Evolutionary conservation across 441 rosid genomes (phyloP).

Genomic region (Iberis amara): DNA sequence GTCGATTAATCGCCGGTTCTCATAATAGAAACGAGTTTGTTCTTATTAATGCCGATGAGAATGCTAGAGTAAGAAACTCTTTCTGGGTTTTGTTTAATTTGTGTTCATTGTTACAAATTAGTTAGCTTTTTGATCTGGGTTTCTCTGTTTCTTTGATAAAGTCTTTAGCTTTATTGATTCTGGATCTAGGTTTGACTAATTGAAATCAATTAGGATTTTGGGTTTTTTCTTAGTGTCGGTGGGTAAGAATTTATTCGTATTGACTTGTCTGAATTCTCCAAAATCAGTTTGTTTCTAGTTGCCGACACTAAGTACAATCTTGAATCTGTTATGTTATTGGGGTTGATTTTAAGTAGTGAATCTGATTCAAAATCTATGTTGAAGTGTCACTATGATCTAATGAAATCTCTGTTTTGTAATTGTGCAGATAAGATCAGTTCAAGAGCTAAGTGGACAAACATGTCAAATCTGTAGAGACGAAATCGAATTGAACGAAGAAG

Average conservation of each 20-base stretch:
- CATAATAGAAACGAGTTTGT: slow-evolving; percentile 92
- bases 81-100: too few species aligned
- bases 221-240: slow-evolving; percentile 30
- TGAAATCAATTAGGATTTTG: slow-evolving; percentile 19
- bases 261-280: too few species aligned
- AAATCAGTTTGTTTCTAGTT: too few species aligned
- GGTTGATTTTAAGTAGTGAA: too few species aligned
- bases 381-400: too few species aligned
- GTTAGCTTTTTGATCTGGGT: slow-evolving; percentile 21
- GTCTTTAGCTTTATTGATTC: slow-evolving; percentile 16
- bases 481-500: slow-evolving; percentile 59
- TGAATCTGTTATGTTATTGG: too few species aligned
- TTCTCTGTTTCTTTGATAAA: slow-evolving; percentile 25
- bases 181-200: slow-evolving; percentile 28
- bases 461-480: slow-evolving; percentile 79
- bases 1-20: slow-evolving; percentile 92
- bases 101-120: too few species aligned
- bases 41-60: slow-evolving; percentile 88
- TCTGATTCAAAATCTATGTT: too few species aligned
- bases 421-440: slow-evolving; percentile 62
- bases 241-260: slow-evolving; percentile 4
- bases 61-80: slow-evolving; percentile 50
- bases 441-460: slow-evolving; percentile 67
- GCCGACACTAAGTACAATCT: too few species aligned
- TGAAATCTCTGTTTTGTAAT: neutral